These are phyloP conservation scores for Trichophyton equinum DNA, from an alignment of 2,329 filamentous ascomycete species.

Conservation along the genomic window DNA sequence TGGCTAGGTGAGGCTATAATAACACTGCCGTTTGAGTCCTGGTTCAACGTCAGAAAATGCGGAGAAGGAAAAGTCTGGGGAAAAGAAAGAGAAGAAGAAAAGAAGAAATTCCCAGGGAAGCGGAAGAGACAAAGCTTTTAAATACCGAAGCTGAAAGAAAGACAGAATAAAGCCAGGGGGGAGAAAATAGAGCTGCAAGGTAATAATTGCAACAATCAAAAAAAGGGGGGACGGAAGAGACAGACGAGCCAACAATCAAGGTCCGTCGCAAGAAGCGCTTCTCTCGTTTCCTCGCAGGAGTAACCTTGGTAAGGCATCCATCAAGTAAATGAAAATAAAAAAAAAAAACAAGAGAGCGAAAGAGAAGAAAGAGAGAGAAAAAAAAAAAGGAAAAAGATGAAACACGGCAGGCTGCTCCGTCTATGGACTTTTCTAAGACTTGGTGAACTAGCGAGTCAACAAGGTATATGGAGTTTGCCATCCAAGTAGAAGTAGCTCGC, in stretches of 20 bases:
- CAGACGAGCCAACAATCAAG: neutral
- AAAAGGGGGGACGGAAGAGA: neutral
- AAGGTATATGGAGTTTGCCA: too few species aligned
- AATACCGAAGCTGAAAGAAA: neutral
- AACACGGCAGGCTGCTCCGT: neutral
- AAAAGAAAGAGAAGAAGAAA: neutral
- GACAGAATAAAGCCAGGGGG: neutral
- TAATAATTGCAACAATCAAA: neutral
- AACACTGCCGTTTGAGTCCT: neutral
- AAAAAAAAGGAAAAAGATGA: neutral
- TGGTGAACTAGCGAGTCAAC: too few species aligned
- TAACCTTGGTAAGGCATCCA: too few species aligned
- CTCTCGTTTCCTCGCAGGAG: too few species aligned
- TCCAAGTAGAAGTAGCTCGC: too few species aligned
- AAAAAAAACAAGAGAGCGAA: neutral
- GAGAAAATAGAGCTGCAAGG: neutral
- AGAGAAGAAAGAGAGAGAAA: too few species aligned
- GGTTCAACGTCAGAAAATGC: neutral
- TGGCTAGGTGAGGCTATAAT: neutral
- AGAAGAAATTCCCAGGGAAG: neutral
- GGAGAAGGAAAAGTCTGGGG: constrained; percentile 1
- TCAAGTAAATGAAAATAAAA: neutral
- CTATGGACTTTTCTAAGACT: too few species aligned
- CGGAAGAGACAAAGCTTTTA: constrained; percentile 1
- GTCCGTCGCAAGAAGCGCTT: neutral